Evolutionary conservation across 2,329 filamentous ascomycete genomes (phyloP), one percentile per base, ranked within the genome.

Genomic region (Fusarium duplospermum): DNA sequence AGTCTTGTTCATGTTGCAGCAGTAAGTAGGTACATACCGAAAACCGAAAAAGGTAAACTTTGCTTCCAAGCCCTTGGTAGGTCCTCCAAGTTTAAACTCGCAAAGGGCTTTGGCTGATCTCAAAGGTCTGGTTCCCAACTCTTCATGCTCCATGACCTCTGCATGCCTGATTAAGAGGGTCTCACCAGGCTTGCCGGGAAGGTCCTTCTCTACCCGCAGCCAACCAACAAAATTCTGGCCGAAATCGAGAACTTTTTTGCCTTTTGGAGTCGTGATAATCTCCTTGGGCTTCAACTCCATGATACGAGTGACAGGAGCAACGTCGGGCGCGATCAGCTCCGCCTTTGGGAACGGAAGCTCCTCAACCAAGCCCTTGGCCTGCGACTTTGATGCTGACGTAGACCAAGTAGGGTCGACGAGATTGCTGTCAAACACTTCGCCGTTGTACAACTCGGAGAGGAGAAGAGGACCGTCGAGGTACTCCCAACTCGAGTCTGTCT

Each of bases 401-500:
- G 63, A 62, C 63, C 63, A 62, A 27, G 42, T 13, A 33, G 14
- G 14, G n/a, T 69, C 63, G 4, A 27, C 13, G 7, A 69, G 57
- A 6, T 47, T 66, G 10, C 57, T 66, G 31, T 69, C 63, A 18
- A 38, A 66, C 13, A 66, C 63, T 29, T 69, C 67, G 2, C 67
- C 67, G 22, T 69, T 62, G 58, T 69, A 69, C 1, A 69, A 11
- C 24, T 66, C 63, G 1, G 67, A 69, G 4, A 18, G 27, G 4
- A 66, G 45, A 8, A 66, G 27, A 62, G 63, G 67, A 14, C 67
- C 58, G 13, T 66, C 40, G 1, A 66, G 58, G 29, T 57, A 50
- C 11, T 66, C 57, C 84, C 84, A 86, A 0, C 72, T 78, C 0
- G 79, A 74, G 60, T 85, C 83, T n/a, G 82, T 83, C 9, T 83